phyloP scores from a whole-genome alignment of 371 early-diverging fungal species.

The Cokeromyces recurvatus region DNA sequence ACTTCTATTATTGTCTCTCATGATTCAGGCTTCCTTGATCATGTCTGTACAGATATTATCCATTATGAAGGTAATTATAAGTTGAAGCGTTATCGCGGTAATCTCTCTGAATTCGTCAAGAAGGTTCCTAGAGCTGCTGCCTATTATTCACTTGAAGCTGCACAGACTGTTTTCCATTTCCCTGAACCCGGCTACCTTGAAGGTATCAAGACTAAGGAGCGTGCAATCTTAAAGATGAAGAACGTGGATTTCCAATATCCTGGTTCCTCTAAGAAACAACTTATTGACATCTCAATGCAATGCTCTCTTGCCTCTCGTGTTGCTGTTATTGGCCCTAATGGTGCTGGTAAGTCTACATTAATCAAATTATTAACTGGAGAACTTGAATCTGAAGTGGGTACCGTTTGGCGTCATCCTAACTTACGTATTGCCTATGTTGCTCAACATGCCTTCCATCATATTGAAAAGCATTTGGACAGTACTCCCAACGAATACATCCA shows the following conservation, averaged over 20 bases:
- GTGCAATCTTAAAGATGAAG: constrained; percentile 63
- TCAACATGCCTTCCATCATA: constrained; percentile 79
- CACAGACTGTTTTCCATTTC: constrained; percentile 54
- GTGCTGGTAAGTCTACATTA: constrained; percentile 73
- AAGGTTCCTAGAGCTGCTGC: constrained; percentile 73
- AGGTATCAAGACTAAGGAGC: constrained; percentile 71
- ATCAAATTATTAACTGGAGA: constrained; percentile 81
- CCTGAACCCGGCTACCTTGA: constrained; percentile 70
- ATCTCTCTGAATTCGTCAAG: constrained; percentile 79
- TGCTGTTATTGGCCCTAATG: constrained; percentile 71
- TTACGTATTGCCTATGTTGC: constrained; percentile 75
- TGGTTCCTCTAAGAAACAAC: constrained; percentile 47
- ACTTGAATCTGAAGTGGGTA: constrained; percentile 33
- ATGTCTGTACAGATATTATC: constrained; percentile 76
- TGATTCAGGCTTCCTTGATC: constrained; percentile 85
- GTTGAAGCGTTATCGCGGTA: constrained; percentile 78
- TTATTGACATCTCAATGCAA: constrained; percentile 55
- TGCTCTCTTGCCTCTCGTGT: constrained; percentile 66
- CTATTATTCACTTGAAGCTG: constrained; percentile 62
- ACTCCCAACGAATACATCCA: constrained; percentile 69
- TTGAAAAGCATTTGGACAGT: constrained; percentile 62
- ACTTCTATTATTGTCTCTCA: constrained; percentile 86
- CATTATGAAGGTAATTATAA: constrained; percentile 68
- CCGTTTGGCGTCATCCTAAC: constrained; percentile 55
- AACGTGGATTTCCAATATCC: constrained; percentile 68